Base-by-base conservation (phyloP, 2,329 filamentous ascomycete genomes). In the Aureobasidium sp. region DNA sequence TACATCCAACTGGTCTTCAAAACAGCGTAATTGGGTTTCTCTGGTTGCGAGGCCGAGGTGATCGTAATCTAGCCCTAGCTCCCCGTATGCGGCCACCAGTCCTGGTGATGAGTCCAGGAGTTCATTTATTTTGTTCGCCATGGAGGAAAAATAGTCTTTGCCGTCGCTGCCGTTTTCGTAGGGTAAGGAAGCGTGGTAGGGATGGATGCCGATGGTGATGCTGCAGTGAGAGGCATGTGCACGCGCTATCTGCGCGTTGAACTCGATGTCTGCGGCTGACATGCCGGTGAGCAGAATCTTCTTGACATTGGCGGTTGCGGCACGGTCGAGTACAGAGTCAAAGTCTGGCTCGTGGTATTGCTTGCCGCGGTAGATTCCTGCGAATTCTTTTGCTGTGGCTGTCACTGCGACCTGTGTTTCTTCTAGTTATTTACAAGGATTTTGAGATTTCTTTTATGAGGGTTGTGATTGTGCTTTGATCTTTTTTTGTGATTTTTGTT, bases 11-110 rank as follows among this genome's bases (percentile, higher is more conserved):
- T 81, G 77, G 5, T 70, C 71, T 45, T 69, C 70, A 65, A 80
- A 80, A 0, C 73, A 73, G 1, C 71, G 71, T 1, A 75, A 66
- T 63, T 81, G 77, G 0, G 69, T 72, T 4, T 75, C 74, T 49
- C 77, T 79, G 12, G 74, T 69, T 0, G 78, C 78, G 2, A 75
- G 73, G 0, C 74, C 70, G 3, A 81, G 70, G 5, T 78, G 73
- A 42, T 80, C 79, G 45, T 81, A 82, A 56, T 82, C 81, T 1
- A 82, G 70, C 0, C 80, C 79, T 1, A 82, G 70, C 53, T 82
- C 80, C 1, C 79, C 80, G 62, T 78, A 81, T 1, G 79, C 79
- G 0, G 72, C 75, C 2, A 82, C 66, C 2, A 74, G 69, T 5
- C 48, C 61, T 1, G 61, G 60, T 5, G 60, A 41, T 55, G 68